Conservation (phyloP, 495 filamentous ascomycete genomes). For the Pseudoneurospora amorphoporcata region DNA sequence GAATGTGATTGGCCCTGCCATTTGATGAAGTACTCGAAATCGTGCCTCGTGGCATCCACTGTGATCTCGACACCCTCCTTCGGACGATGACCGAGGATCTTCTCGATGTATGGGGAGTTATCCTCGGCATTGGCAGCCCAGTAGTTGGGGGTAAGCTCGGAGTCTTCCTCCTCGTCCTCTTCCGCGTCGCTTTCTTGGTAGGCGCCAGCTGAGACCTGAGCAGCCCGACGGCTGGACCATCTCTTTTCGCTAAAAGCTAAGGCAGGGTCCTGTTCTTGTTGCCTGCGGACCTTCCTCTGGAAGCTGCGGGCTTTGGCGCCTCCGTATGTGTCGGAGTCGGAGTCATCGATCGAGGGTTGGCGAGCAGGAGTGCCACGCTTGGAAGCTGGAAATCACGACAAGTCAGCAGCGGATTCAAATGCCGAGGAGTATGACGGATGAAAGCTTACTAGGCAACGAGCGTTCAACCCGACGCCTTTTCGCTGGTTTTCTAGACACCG, state of each 20-base stretch:
- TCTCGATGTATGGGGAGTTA: conserved; percentile 72
- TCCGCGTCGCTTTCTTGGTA: conserved; percentile 72
- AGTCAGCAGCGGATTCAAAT: conserved; percentile 14
- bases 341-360: conserved; percentile 49
- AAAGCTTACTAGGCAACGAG: conserved; percentile 37
- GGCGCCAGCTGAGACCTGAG: conserved; percentile 77
- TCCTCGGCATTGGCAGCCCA: conserved; percentile 57
- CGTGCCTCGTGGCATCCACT: conserved; percentile 53
- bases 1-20: conserved; percentile 94
- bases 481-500: conserved; percentile 34
- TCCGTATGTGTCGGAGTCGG: conserved; percentile 66
- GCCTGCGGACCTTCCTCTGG: conserved; percentile 62
- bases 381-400: conserved; percentile 41
- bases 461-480: conserved; percentile 42
- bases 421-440: background rate
- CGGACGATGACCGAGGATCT: conserved; percentile 73
- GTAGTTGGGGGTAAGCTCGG: conserved; percentile 47
- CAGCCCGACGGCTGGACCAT: conserved; percentile 82
- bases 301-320: conserved; percentile 54
- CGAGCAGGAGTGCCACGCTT: conserved; percentile 52
- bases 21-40: conserved; percentile 94
- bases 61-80: conserved; percentile 56
- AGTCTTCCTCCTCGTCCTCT: conserved; percentile 52
- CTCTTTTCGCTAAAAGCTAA: conserved; percentile 62
- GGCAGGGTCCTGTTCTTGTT: conserved; percentile 48